phyloP scores from a whole-genome alignment of 2,329 filamentous ascomycete genomes.

The Fusarium luffae region DNA sequence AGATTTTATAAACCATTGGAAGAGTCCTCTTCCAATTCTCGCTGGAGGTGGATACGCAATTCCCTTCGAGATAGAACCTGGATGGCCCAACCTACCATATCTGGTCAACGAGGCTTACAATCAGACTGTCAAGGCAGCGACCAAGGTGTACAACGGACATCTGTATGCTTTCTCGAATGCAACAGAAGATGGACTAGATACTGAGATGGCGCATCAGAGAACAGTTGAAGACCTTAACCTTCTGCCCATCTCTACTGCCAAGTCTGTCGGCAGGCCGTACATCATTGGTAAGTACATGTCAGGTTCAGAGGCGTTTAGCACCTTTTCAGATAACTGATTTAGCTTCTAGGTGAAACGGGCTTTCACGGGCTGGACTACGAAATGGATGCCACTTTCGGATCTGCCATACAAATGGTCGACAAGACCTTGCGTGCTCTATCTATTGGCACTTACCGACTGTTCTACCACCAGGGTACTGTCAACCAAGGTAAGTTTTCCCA shows the following conservation, averaged over 20 bases:
- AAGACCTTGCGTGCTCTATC: background rate
- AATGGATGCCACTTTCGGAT: background rate
- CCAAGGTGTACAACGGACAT: background rate
- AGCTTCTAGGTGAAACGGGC: background rate
- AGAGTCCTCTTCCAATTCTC: background rate
- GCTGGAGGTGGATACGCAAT: background rate
- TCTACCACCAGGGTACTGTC: background rate
- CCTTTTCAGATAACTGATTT: background rate
- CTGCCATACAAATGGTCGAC: background rate
- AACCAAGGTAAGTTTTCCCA: too few relatives aligned
- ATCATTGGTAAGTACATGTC: background rate
- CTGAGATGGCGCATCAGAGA: background rate
- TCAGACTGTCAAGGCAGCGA: background rate
- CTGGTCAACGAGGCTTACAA: background rate
- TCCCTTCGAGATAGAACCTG: background rate
- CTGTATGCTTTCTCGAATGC: background rate
- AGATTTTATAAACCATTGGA: background rate
- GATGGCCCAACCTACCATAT: background rate
- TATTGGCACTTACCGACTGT: background rate
- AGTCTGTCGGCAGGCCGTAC: background rate
- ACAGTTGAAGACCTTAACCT: background rate
- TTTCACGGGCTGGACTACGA: background rate
- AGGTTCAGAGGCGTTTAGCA: background rate
- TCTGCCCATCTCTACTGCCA: background rate
- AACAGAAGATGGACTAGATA: background rate